A percentile compares a stretch with the other conserved stretches of the same genome.
These are phyloP conservation scores for Tephrocybe sp. DNA, from an alignment of 768 basidiomycete genomes.

Conservation along the genomic window DNA sequence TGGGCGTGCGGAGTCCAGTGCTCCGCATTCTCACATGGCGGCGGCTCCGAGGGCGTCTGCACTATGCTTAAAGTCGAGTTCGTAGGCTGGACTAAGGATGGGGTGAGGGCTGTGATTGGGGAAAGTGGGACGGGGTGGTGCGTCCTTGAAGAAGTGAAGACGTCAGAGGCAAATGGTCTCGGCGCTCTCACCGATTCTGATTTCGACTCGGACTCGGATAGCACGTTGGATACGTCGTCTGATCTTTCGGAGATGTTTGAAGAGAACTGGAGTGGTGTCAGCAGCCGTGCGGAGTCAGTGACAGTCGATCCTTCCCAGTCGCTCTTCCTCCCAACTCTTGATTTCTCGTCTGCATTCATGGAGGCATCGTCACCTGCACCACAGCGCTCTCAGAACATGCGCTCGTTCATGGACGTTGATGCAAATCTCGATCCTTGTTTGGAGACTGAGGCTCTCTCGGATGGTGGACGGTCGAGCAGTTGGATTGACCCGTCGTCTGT, in stretches of 20 bases:
- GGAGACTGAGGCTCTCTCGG: conserved; percentile 20
- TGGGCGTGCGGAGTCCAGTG: conserved; percentile 65
- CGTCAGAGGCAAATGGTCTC: conserved; percentile 23
- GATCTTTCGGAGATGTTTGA: conserved; percentile 23
- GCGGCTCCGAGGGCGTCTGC: conserved; percentile 49
- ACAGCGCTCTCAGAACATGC: conserved; percentile 5
- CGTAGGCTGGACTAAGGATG: conserved; percentile 66
- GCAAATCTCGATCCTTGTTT: conserved; percentile 33
- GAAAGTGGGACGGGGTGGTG: conserved; percentile 78
- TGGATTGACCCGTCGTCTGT: conserved; percentile 29
- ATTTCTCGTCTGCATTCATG: conserved; percentile 58
- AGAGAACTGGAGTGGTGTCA: conserved; percentile 3
- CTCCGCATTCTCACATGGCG: conserved; percentile 56
- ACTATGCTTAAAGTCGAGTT: conserved; percentile 71
- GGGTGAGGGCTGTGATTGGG: conserved; percentile 68
- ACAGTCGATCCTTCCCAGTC: conserved; percentile 60
- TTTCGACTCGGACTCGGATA: conserved; percentile 26
- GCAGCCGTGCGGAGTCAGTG: conserved; percentile 14
- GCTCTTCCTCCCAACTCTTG: conserved; percentile 75
- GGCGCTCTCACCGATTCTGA: conserved; percentile 22
- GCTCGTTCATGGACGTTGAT: conserved; percentile 18
- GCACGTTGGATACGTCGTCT: conserved; percentile 31
- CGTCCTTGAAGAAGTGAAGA: conserved; percentile 54
- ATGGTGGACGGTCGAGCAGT: conserved; percentile 16
- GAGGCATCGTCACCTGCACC: conserved; percentile 12